Base-by-base conservation (phyloP, 2,329 filamentous ascomycete species). In the Pseudocercospora macadamiae region DNA sequence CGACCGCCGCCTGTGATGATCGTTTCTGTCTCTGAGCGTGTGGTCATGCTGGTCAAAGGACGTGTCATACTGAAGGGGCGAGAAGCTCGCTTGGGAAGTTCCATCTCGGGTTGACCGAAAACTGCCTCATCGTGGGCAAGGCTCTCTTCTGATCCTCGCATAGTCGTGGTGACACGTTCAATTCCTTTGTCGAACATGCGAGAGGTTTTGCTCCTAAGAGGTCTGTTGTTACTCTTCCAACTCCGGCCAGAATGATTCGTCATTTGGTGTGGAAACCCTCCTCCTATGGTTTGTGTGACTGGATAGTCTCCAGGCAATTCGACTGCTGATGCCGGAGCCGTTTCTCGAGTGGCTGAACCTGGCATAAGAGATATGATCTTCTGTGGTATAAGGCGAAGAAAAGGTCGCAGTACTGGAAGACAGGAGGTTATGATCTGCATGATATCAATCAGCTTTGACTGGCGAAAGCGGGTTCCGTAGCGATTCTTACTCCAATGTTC, bases 341-440 rank as follows among this genome's bases (percentile, higher is more conserved):
- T 51, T 14, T 39, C 21, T 14, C 49, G 26, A 18, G 30, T 44
- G 8, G 42, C 57, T 3, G 59, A 59, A 19, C 54, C 28, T 0
- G 52, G 59, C 10, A 61, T 45, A 26, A 61, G 54, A 3, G 59
- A 55, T 21, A 61, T 53, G 34, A 64, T 53, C 18, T 57, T 57
- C 12, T 34, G 61, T 6, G 61, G 61, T 2, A 64, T 21, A 14
- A 54, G 56, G 12, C 54, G 53, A 9, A 64, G 53, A 25, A 64
- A 26, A 9, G 61, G 59, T 12, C 61, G 55, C 6, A 64, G 51
- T 14, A 64, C 55, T n/a, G 61, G 61, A n/a, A 64, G 59, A 32
- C 59, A 64, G 18, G 61, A 64, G 4, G 61, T 64, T 36, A 64
- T 64, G 32, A 64, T 64, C 61, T 64, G 49, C 4, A 25, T n/a